Base-by-base conservation (phyloP, 306 rosid genomes). In the Dryas octopetala region DNA sequence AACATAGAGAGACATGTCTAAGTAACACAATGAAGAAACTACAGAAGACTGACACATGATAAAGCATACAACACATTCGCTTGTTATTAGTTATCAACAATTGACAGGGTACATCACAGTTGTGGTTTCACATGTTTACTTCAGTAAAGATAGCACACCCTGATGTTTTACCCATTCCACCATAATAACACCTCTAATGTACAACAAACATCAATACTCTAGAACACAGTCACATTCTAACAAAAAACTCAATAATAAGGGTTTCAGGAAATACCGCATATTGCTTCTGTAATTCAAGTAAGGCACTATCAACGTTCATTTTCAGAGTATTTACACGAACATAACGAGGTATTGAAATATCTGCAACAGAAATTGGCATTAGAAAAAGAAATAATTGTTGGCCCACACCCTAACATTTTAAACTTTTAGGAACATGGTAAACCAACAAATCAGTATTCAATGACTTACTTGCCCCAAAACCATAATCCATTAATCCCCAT, bases 271-370 rank as follows among this genome's bases (percentile, higher is more conserved):
- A 16, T 88, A 91, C 97, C 87, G 49, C 44, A 81, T 83, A 89
- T 59, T 75, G 79, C 78, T 80, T 80, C 85, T 73, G 85, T 65
- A 95, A 82, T 77, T 89, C 96, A 12, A 66, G 85, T 17, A 86
- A 45, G 74, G 93, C 97, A 59, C 91, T 79, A 53, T 83, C 85
- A 73, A 88, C 94, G 84, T 89, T 89, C 23, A 95, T 62, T 78
- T 92, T 90, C 84, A 92, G 90, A 17, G 99, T 85, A 82, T 92
- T 92, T 28, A 92, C 97, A n/a, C 97, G 97, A 82, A 92, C 95
- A 83, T 81, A 81, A 60, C 99, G 93, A 78, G 97, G 93, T 67
- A 68, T 44, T 70, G 89, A 86, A 74, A 82, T 69, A 77, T 82
- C 97, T 89, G 96, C 88, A 89, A 60, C 62, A 71, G 47, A 75